Conservation (phyloP, 805 yeast species). For the Saturnispora halmiae region DNA sequence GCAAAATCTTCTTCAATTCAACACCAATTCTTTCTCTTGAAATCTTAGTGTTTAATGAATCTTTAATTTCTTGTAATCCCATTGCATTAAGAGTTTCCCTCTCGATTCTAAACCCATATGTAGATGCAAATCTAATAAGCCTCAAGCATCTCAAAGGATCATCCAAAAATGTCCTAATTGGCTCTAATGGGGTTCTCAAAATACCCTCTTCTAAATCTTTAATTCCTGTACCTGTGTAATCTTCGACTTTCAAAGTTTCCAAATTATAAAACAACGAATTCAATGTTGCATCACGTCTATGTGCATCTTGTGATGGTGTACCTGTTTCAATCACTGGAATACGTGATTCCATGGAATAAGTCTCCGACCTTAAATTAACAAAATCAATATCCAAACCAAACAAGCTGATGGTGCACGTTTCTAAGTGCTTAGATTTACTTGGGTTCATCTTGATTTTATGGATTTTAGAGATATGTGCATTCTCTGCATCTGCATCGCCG, state of each 20-base stretch:
- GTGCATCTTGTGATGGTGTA: constrained; percentile 85
- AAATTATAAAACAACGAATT: constrained; percentile 89
- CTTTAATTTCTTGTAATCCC: constrained; percentile 47
- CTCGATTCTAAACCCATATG: constrained; percentile 63
- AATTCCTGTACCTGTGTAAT: constrained; percentile 70
- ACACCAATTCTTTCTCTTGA: constrained; percentile 86
- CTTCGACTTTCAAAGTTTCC: constrained; percentile 62
- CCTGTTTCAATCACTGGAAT: constrained; percentile 82
- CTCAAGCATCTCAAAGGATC: constrained; percentile 90
- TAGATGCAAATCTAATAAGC: constrained; percentile 75
- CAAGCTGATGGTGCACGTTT: constrained; percentile 87
- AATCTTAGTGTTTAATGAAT: constrained; percentile 59
- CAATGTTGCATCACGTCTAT: constrained; percentile 89
- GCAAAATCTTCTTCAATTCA: constrained; percentile 71
- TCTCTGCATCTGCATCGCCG: constrained; percentile 5
- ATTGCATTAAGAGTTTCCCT: constrained; percentile 52
- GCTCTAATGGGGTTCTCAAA: constrained; percentile 80
- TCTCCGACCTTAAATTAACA: constrained; percentile 84
- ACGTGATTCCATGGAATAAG: constrained; percentile 71
- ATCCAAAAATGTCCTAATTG: constrained; percentile 77
- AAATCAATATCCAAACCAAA: constrained; percentile 85
- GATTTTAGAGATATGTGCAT: constrained; percentile 11
- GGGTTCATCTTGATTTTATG: constrained; percentile 90
- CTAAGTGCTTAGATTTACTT: constrained; percentile 90
- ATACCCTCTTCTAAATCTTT: constrained; percentile 61